Base-by-base conservation (phyloP, 106 monocot species). In the Dioscorea zingiberensis region DNA sequence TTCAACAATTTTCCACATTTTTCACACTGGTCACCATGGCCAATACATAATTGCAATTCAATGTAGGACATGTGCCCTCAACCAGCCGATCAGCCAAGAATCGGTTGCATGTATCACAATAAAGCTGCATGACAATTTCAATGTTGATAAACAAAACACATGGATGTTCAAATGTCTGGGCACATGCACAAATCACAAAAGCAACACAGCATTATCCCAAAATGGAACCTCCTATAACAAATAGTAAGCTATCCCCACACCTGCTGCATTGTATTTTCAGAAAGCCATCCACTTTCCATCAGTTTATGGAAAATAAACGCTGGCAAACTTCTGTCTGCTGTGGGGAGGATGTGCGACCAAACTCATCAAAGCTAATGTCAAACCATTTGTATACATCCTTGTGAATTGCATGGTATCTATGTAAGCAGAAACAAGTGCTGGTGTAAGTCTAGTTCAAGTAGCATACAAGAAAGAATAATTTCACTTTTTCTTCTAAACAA, bases 11-110 rank as follows among this genome's bases (percentile, higher is more conserved):
- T 88, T 29, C 95, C 92, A 77, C 95, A 97, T 16, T 81, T 97
- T 63, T 97, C 95, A 81, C 95, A 97, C 58, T 91, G 95, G 32
- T 97, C 95, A 48, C 95, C 95, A 55, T 88, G 44, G 95, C 95
- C 67, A 83, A 85, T 0, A 86, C 83, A 44, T 92, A 83, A 59
- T 85, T 80, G 74, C 95, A 97, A 53, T 64, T 67, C 25, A 73
- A 63, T 7, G 77, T 88, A 55, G 95, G 95, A 47, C 95, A 92
- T 38, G 73, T 77, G n/a, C 95, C 95, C 73, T 97, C 95, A 53
- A 97, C 91, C 53, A 97, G 78, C 63, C 95, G 75, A 71, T 97
- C 95, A 60, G 91, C 95, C 61, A 97, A 78, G 79, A 97, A 97
- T 10, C 81, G 74, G 54, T 72, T 64, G 54, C 95, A 97, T 64